These are phyloP conservation scores for Melampsora larici-populina DNA, from an alignment of 1,284 basidiomycete genomes.

Conservation along the genomic window DNA sequence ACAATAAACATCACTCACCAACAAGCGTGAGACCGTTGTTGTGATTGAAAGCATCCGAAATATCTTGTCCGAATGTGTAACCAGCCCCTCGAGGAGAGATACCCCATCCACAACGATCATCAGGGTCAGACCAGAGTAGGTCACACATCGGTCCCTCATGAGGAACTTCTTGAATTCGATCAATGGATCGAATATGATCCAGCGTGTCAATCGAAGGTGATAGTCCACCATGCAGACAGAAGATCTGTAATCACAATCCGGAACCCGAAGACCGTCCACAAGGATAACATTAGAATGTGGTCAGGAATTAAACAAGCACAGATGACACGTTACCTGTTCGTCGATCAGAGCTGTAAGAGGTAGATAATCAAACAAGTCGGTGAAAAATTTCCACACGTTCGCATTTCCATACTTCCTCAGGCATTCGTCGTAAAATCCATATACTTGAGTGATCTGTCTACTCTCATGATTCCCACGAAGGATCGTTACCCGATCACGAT, in stretches of 20 bases:
- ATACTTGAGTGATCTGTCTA: conserved; percentile 98
- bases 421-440: conserved; percentile 99
- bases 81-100: conserved; percentile 98
- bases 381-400: conserved; percentile 99
- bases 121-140: conserved; percentile 97
- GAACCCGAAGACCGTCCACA: conserved; percentile 3
- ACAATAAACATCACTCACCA: conserved; percentile 51
- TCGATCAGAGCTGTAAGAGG: conserved; percentile 96
- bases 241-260: conserved; percentile 68
- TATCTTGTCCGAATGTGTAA: conserved; percentile 99
- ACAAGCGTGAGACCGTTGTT: conserved; percentile 98
- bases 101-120: conserved; percentile 99
- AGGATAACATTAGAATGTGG: background rate
- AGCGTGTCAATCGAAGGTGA: conserved; percentile 99
- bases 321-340: conserved; percentile 73
- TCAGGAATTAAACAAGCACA: background rate
- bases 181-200: conserved; percentile 96
- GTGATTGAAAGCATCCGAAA: conserved; percentile 96
- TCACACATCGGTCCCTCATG: conserved; percentile 99
- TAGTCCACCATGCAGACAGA: conserved; percentile 96
- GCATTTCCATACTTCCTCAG: conserved; percentile 99
- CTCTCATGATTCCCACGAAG: conserved; percentile 98
- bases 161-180: conserved; percentile 97
- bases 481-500: conserved; percentile 97
- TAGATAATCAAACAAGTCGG: conserved; percentile 97